Base-by-base conservation (phyloP, 1,284 basidiomycete genomes). In the Marasmius sp. region DNA sequence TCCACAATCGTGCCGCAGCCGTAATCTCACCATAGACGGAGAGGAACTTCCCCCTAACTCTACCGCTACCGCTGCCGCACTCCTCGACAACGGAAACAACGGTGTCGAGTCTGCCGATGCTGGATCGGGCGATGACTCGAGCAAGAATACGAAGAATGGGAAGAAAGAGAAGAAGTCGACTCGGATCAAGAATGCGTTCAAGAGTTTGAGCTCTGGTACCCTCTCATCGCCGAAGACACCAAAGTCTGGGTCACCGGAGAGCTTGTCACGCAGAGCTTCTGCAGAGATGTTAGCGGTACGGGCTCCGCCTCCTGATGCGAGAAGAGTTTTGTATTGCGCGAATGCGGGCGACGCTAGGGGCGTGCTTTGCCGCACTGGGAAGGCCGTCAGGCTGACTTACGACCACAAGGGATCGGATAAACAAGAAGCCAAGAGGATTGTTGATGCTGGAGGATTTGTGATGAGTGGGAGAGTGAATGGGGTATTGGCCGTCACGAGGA, bases 401-500 rank as follows among this genome's bases (percentile, higher is more conserved):
- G 97, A 99, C 72, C 97, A 99, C 82, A 99, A 99, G 76, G 97
- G 97, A 45, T 92, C 93, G 3, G 97, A 99, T 74, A 91, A 91
- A 69, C 94, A 97, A 73, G 97, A 99, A 77, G 95, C 95, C 18
- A 97, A 97, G 77, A 87, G 97, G 14, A 99, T 99, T 74, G 95
- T 87, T 54, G 97, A 98, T 71, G 97, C 97, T 0, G 97, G 97
- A 16, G 97, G 97, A 0, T 99, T 98, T 71, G 96, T 99, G 22
- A 92, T 99, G 92, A 97, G 97, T 72, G 96, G 97, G 65, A 89
- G 97, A 10, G 97, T 99, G 38, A 98, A 98, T 69, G 96, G 94
- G 45, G 96, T 99, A 10, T 81, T 99, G 60, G 96, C 95, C 9
- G 97, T 99, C 18, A 99, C 97, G 16, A 85, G 97, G 56, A 97